phyloP scores from a whole-genome alignment of 495 filamentous ascomycete genomes.

The Aspergillus kassunensis region DNA sequence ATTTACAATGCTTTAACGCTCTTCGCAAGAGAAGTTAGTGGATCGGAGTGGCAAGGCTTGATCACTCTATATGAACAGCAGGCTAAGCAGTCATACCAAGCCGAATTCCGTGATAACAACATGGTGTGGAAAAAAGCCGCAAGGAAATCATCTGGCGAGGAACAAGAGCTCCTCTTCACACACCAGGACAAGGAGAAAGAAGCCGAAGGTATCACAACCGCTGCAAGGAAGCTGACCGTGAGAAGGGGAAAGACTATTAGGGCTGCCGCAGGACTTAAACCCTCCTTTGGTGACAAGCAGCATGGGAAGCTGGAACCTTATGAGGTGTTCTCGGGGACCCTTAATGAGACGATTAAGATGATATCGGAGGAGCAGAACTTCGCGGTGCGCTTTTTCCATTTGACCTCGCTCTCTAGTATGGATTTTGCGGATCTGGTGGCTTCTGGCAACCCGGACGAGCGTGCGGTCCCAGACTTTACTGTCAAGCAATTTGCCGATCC shows the following conservation, averaged over 20 bases:
- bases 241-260: conserved; percentile 84
- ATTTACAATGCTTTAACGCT: conserved; percentile 78
- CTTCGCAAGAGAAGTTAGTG: conserved; percentile 79
- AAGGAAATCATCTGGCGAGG: conserved; percentile 76
- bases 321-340: conserved; percentile 76
- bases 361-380: conserved; percentile 94
- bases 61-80: conserved; percentile 75
- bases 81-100: conserved; percentile 70
- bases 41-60: conserved; percentile 72
- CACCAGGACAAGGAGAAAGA: conserved; percentile 78
- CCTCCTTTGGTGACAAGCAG: conserved; percentile 56
- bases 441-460: conserved; percentile 58
- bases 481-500: conserved; percentile 73
- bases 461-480: conserved; percentile 64
- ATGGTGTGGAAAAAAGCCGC: conserved; percentile 79
- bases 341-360: conserved; percentile 73
- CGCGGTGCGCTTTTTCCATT: conserved; percentile 86
- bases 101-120: conserved; percentile 75
- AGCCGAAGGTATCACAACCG: conserved; percentile 61
- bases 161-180: conserved; percentile 82
- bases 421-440: conserved; percentile 81
- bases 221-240: conserved; percentile 87
- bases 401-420: conserved; percentile 66
- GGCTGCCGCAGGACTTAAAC: conserved; percentile 57
- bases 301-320: conserved; percentile 66